A percentile compares a stretch with the other conserved stretches of the same genome.
Evolutionary conservation across 2,329 filamentous ascomycete genomes (phyloP).

Genomic region (Verruconis gallopava): DNA sequence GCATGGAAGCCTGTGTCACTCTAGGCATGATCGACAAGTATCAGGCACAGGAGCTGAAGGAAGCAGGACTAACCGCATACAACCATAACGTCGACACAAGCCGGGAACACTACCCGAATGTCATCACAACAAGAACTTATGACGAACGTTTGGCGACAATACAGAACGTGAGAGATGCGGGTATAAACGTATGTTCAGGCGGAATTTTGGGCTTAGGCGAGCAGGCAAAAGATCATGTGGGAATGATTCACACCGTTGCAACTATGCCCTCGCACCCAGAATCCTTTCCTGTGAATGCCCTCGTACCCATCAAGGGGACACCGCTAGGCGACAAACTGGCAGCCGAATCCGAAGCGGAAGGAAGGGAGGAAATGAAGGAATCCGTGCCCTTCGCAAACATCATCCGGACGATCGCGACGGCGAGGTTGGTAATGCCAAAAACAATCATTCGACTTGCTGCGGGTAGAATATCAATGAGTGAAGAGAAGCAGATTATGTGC

Average conservation of each 20-base stretch:
- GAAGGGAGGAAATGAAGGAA: constrained; percentile 26
- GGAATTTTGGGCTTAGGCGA: constrained; percentile 82
- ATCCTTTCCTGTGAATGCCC: constrained; percentile 80
- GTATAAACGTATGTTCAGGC: constrained; percentile 81
- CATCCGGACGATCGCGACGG: constrained; percentile 72
- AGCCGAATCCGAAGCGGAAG: background rate
- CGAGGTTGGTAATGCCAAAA: constrained; percentile 66
- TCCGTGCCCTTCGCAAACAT: constrained; percentile 66
- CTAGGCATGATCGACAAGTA: constrained; percentile 78
- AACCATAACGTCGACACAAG: constrained; percentile 92
- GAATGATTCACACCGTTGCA: constrained; percentile 69
- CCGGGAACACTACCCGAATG: constrained; percentile 72
- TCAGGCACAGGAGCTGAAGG: constrained; percentile 72
- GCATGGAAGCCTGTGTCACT: constrained; percentile 89
- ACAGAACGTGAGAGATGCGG: constrained; percentile 67
- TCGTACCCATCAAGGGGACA: constrained; percentile 84
- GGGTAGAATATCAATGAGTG: constrained; percentile 68
- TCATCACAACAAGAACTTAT: constrained; percentile 78
- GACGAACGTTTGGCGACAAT: constrained; percentile 77
- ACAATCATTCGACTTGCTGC: constrained; percentile 83
- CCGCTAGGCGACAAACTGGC: constrained; percentile 55
- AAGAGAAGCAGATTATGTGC: constrained; percentile 80
- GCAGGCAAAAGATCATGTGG: constrained; percentile 63
- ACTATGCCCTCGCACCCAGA: constrained; percentile 74
- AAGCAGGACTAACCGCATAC: constrained; percentile 76